Base-by-base conservation (phyloP, 2,329 filamentous ascomycete species). In the Parastagonospora avenae region DNA sequence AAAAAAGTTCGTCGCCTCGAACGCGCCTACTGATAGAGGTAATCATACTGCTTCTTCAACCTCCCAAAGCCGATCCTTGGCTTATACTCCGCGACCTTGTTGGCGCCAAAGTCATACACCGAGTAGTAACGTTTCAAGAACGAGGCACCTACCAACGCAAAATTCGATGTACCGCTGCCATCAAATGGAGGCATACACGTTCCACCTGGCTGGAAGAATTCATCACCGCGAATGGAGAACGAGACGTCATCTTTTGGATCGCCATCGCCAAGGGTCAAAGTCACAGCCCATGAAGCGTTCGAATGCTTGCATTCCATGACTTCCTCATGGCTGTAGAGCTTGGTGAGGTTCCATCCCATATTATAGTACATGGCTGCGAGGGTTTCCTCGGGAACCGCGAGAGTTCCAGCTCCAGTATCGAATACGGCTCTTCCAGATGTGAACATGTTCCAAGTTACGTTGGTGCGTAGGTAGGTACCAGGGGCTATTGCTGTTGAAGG, bases 141-240 rank as follows among this genome's bases (percentile, higher is more conserved):
- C 1, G 52, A 19, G 2, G 54, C 15, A 1, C 60, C 60, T 12
- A 62, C 30, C 12, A 63, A 37, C 1, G 56, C 54, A 16, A 60
- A 62, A 2, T 28, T 24, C 8, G 8, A 8, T 2, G 2, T 1
- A 2, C 41, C 48, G 29, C 53, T 58, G 4, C 19, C 11, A 15
- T 63, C 58, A n/a, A 63, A 14, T 0, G 60, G 60, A 5, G 60
- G 60, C 54, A 52, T 52, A 12, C 60, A 63, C 46, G 60, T 12
- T 50, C 54, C 0, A 32, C 30, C 30, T 11, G 58, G 53, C n/a
- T 19, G 2, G 5, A 19, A 14, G 6, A 63, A 32, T 8, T 32
- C 30, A 32, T 32, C 30, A n/a, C 30, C 30, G 57, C 60, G 52
- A 8, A 63, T 39, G 8, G 48, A 56, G 24, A 62, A 52, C 0